These are phyloP conservation scores for Ustilago trichophora DNA, from an alignment of 1,284 basidiomycete genomes.

Conservation along the genomic window DNA sequence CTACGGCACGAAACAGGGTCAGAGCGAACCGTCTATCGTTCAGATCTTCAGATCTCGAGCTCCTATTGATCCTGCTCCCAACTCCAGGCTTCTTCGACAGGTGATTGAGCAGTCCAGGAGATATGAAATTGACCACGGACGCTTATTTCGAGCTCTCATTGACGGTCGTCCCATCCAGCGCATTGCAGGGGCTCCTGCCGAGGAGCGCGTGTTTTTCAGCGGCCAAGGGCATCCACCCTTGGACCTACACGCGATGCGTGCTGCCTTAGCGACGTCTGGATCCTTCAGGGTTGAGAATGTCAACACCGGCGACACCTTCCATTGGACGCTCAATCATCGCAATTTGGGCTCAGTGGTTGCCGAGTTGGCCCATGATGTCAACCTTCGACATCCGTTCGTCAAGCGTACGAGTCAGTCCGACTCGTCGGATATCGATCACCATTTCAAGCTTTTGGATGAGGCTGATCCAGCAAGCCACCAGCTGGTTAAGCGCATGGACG, in stretches of 20 bases:
- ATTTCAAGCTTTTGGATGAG: no score
- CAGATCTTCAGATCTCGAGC: background rate
- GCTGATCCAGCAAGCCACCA: no score
- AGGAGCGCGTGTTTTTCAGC: background rate
- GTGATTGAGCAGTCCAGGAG: background rate
- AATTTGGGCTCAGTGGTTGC: background rate
- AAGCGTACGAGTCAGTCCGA: background rate
- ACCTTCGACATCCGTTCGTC: background rate
- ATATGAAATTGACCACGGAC: background rate
- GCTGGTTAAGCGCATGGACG: no score
- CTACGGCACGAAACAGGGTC: background rate
- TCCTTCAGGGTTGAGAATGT: background rate
- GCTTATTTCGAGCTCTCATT: background rate
- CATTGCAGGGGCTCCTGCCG: no score
- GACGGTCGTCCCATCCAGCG: slow-evolving; percentile 2
- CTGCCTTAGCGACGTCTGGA: background rate
- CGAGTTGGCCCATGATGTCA: background rate
- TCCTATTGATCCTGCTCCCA: background rate
- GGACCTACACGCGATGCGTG: background rate
- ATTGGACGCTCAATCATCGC: no score
- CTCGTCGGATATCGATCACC: no score
- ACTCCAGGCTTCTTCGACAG: background rate
- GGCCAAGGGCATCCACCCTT: background rate
- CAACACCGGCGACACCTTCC: background rate
- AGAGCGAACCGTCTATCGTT: background rate